Evolutionary conservation across 768 basidiomycete genomes (phyloP).

Genomic region (Trametes gibbosa): DNA sequence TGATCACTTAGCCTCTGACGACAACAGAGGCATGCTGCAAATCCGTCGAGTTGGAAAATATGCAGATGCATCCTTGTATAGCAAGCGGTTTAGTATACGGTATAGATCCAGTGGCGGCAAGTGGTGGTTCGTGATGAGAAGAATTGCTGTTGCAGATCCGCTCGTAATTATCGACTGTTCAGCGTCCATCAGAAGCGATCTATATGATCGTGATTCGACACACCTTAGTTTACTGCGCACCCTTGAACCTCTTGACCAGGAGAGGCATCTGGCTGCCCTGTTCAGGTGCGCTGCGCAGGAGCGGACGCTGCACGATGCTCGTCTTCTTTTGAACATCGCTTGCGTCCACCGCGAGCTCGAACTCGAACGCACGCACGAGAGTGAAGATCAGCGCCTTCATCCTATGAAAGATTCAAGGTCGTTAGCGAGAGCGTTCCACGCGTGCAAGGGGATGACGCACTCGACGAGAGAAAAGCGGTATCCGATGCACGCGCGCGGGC

Average conservation of each 20-base stretch:
- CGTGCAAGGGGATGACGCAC: conserved; percentile 39
- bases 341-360: conserved; percentile 28
- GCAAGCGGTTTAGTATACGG: no score
- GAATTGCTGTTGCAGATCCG: no score
- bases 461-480: conserved; percentile 63
- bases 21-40: no score
- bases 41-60: no score
- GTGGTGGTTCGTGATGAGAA: no score
- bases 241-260: conserved; percentile 30
- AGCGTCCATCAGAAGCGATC: no score
- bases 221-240: conserved; percentile 45
- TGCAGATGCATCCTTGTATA: no score
- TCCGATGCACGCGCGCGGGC: conserved; percentile 64
- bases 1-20: no score
- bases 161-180: no score
- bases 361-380: conserved; percentile 32
- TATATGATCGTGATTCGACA: no score
- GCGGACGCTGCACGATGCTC: conserved; percentile 25
- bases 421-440: no score
- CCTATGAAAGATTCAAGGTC: conserved; percentile 4
- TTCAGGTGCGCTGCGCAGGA: conserved; percentile 17
- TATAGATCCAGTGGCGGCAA: no score
- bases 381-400: conserved; percentile 35
- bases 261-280: conserved; percentile 26
- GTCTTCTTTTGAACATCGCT: conserved; percentile 22